These are phyloP conservation scores for Mycosarcoma maydis DNA, from an alignment of 1,284 basidiomycete genomes.

Conservation along the genomic window DNA sequence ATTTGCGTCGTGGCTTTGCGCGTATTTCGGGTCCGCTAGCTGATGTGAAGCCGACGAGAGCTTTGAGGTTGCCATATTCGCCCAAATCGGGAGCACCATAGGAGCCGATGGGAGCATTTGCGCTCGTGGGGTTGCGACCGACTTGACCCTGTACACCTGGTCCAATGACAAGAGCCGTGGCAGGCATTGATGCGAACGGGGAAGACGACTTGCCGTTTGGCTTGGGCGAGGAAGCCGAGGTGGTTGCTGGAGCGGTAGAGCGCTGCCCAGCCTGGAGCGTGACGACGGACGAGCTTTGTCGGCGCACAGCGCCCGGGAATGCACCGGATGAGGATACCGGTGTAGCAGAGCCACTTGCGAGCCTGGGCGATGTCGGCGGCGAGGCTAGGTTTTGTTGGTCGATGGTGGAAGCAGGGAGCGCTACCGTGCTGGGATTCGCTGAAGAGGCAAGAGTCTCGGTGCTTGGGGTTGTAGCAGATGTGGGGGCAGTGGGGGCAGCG, in stretches of 20 bases:
- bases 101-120: conserved; percentile 35
- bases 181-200: conserved; percentile 46
- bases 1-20: conserved; percentile 14
- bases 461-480: neutral
- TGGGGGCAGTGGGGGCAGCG: neutral
- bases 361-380: conserved; percentile 26
- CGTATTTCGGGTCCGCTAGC: conserved; percentile 37
- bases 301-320: conserved; percentile 1
- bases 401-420: conserved; percentile 24
- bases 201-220: conserved; percentile 22
- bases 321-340: conserved; percentile 7
- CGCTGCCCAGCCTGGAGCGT: conserved; percentile 24
- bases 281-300: conserved; percentile 20
- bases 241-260: conserved; percentile 3
- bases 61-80: conserved; percentile 53
- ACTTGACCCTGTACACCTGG: conserved; percentile 61
- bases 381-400: conserved; percentile 25
- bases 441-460: conserved; percentile 2
- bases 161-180: conserved; percentile 59
- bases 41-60: conserved; percentile 53
- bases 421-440: conserved; percentile 19
- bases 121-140: conserved; percentile 35
- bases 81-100: conserved; percentile 22
- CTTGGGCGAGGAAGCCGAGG: conserved; percentile 22
- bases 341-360: conserved; percentile 17